Conservation (phyloP, 2,329 filamentous ascomycete species). For the Fusarium tupiense region DNA sequence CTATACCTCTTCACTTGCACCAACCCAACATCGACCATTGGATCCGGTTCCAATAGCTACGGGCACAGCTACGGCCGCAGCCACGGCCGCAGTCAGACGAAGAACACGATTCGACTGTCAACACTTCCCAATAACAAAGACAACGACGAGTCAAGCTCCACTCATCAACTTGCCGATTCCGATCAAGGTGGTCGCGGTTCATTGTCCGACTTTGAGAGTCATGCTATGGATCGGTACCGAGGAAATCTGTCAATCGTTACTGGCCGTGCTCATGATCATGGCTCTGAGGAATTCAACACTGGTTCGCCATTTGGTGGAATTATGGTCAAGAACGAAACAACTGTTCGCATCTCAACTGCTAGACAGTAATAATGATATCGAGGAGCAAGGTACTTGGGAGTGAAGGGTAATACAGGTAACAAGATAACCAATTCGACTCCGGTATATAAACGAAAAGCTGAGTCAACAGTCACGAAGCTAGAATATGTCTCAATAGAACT, state of each 20-base stretch:
- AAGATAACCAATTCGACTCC: neutral
- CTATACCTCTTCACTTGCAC: conserved; percentile 34
- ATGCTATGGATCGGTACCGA: conserved; percentile 28
- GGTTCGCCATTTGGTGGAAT: conserved; percentile 20
- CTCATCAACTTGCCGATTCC: conserved; percentile 33
- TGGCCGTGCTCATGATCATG: neutral
- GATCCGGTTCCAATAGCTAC: conserved; percentile 15
- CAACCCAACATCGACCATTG: conserved; percentile 18
- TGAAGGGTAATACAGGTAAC: neutral
- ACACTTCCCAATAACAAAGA: conserved; percentile 25
- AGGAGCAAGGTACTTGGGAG: too few relatives aligned
- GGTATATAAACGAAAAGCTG: too few relatives aligned
- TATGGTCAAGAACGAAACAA: conserved; percentile 40
- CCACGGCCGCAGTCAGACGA: conserved; percentile 32
- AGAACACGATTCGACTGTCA: conserved; percentile 33
- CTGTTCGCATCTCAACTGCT: conserved; percentile 19
- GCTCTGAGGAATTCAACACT: neutral
- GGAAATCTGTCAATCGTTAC: conserved; percentile 28
- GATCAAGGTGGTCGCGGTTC: conserved; percentile 11
- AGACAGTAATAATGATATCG: neutral
- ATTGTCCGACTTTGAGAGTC: conserved; percentile 33
- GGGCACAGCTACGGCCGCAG: conserved; percentile 17
- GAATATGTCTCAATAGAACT: neutral
- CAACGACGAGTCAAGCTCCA: conserved; percentile 35
- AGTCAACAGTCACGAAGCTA: neutral